A percentile compares a stretch with the other conserved stretches of the same genome.
These are phyloP conservation scores for Coemansia sp. DNA, from an alignment of 192 early-diverging fungal genomes.

Conservation along the genomic window DNA sequence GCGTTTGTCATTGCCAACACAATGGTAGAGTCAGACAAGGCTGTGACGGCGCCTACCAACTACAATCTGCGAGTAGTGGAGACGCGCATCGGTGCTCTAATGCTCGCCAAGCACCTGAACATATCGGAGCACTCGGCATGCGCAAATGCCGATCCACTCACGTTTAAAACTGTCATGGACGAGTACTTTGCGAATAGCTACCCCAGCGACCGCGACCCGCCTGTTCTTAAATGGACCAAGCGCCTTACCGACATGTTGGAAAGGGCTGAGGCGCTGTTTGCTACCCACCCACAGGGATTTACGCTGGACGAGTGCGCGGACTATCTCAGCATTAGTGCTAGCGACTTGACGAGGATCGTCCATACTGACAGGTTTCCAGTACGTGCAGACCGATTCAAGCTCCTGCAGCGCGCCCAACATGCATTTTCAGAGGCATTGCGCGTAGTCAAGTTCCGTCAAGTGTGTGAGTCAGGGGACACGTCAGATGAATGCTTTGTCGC, in stretches of 20 bases:
- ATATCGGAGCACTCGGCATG: slow-evolving; percentile 44
- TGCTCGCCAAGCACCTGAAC: slow-evolving; percentile 62
- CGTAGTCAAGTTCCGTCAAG: slow-evolving; percentile 54
- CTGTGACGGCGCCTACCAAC: slow-evolving; percentile 79
- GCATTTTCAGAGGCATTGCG: slow-evolving; percentile 80
- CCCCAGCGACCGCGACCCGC: background rate
- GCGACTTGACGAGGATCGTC: slow-evolving; percentile 28
- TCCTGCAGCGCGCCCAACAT: slow-evolving; percentile 81
- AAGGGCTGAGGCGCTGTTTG: slow-evolving; percentile 17
- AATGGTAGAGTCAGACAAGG: slow-evolving; percentile 82
- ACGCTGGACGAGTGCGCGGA: slow-evolving; percentile 32
- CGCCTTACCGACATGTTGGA: slow-evolving; percentile 36
- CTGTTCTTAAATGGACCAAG: slow-evolving; percentile 36
- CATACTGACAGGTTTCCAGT: slow-evolving; percentile 59
- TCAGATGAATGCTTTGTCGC: background rate
- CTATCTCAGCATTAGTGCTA: slow-evolving; percentile 10
- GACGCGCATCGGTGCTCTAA: slow-evolving; percentile 75
- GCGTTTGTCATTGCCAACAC: slow-evolving; percentile 91
- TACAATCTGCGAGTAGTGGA: slow-evolving; percentile 96
- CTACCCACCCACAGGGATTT: slow-evolving; percentile 26
- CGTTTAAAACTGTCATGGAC: slow-evolving; percentile 53
- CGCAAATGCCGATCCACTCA: slow-evolving; percentile 57
- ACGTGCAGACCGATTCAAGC: slow-evolving; percentile 67
- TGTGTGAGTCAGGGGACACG: slow-evolving; percentile 20
- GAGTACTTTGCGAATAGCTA: slow-evolving; percentile 29